Conservation (phyloP, 371 early-diverging fungal genomes). For the Mucor mucedo region DNA sequence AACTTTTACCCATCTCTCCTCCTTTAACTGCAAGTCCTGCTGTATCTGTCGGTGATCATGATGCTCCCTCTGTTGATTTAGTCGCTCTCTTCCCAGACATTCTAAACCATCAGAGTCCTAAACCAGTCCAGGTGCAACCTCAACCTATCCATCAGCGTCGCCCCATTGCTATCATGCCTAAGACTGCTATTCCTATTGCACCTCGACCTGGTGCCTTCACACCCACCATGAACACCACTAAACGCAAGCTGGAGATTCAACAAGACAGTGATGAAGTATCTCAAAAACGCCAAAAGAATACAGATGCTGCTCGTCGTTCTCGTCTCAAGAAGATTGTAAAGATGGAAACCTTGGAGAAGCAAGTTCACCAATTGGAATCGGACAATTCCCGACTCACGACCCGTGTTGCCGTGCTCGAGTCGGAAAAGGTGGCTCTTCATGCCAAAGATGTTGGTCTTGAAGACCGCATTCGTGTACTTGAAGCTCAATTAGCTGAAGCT, state of each 20-base stretch:
- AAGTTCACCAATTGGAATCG: conserved; percentile 75
- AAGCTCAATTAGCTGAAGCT: conserved; percentile 75
- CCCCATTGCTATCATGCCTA: conserved; percentile 13
- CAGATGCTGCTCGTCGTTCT: conserved; percentile 94
- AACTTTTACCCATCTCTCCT: conserved; percentile 30
- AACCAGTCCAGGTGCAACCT: conserved; percentile 2
- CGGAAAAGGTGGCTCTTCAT: conserved; percentile 63
- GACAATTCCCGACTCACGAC: conserved; percentile 75
- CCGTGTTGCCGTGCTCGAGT: conserved; percentile 77
- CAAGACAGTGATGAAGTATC: conserved; percentile 64
- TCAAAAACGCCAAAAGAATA: conserved; percentile 86
- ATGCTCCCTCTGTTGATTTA: conserved; percentile 13
- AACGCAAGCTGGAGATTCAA: conserved; percentile 13
- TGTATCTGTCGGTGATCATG: conserved; percentile 17
- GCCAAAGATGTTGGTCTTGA: conserved; percentile 70
- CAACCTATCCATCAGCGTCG: conserved; percentile 6
- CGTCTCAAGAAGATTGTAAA: conserved; percentile 85
- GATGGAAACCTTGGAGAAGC: conserved; percentile 83
- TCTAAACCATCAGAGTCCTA: conserved; percentile 3
- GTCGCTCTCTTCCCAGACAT: conserved; percentile 36
- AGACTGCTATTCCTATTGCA: conserved; percentile 19
- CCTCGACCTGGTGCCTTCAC: conserved; percentile 18
- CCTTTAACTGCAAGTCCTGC: conserved; percentile 30
- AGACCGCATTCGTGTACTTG: conserved; percentile 70
- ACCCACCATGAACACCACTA: conserved; percentile 4